phyloP scores from a whole-genome alignment of 2,329 filamentous ascomycete species.

The Hypocrella siamensis region DNA sequence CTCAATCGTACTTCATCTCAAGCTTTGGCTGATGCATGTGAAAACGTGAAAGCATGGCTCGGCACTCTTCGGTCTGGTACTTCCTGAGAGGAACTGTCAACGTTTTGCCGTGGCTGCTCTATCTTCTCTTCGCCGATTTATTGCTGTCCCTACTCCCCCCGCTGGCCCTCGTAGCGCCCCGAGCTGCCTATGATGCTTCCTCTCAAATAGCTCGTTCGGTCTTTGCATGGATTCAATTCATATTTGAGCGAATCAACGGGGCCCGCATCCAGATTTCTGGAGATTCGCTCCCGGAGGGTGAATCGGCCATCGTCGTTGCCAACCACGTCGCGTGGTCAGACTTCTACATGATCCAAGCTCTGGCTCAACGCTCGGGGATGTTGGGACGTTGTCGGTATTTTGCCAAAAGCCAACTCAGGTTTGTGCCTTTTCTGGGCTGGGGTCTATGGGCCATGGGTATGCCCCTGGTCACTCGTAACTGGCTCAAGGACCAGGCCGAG shows the following conservation, averaged over 20 bases:
- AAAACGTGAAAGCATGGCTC: slow-evolving; percentile 5
- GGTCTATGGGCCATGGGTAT: slow-evolving; percentile 50
- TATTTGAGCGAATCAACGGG: slow-evolving; percentile 38
- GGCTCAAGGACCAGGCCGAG: slow-evolving; percentile 39
- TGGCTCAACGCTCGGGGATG: slow-evolving; percentile 39
- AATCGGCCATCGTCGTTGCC: slow-evolving; percentile 43
- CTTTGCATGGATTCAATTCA: slow-evolving; percentile 40
- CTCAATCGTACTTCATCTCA: too few relatives aligned
- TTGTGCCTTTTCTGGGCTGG: slow-evolving; percentile 47
- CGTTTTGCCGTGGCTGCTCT: slow-evolving; percentile 34
- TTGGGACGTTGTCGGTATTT: slow-evolving; percentile 46
- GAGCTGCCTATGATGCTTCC: slow-evolving; percentile 35
- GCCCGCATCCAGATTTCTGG: slow-evolving; percentile 37
- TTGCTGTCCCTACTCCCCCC: slow-evolving; percentile 32
- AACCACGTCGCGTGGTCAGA: slow-evolving; percentile 48
- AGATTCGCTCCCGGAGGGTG: slow-evolving; percentile 31
- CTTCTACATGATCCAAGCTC: slow-evolving; percentile 47
- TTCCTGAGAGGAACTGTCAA: slow-evolving; percentile 27
- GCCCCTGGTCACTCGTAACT: slow-evolving; percentile 45
- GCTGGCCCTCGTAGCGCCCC: slow-evolving; percentile 29
- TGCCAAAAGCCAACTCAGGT: slow-evolving; percentile 41
- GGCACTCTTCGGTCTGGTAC: slow-evolving; percentile 11
- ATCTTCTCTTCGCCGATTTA: slow-evolving; percentile 35
- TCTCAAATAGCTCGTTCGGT: slow-evolving; percentile 37
- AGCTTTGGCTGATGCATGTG: too few relatives aligned